Percentiles rank a stretch among this genome's conserved stretches.
phyloP scores from a whole-genome alignment of 208 protist genomes.

The Leishmania guyanensis region DNA sequence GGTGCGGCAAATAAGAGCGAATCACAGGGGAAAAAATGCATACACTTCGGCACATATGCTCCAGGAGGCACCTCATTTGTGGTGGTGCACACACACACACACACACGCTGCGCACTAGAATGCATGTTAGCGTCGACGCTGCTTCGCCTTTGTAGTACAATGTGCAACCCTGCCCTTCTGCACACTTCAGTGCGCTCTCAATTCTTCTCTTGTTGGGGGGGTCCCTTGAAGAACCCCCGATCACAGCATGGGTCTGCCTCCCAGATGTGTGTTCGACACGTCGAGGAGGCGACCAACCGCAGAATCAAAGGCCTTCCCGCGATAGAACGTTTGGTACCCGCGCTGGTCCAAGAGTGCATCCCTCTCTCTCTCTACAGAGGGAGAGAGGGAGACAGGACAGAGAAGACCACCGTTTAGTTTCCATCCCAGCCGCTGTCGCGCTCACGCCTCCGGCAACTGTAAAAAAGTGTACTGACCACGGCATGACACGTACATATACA shows the following conservation, averaged over 20 bases:
- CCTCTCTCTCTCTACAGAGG: too few relatives aligned
- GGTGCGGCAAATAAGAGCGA: not conserved
- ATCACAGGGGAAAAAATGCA: not conserved
- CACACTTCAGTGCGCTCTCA: not conserved
- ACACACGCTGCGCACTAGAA: not conserved
- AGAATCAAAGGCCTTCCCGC: not conserved
- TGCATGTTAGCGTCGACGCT: not conserved
- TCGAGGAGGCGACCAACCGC: not conserved
- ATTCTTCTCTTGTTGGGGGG: not conserved
- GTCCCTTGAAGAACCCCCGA: not conserved
- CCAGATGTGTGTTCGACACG: not conserved
- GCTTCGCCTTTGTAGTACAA: not conserved
- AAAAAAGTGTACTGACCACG: slow-evolving; percentile 46
- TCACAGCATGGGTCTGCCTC: not conserved
- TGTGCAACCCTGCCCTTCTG: not conserved
- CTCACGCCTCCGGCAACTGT: slow-evolving; percentile 45
- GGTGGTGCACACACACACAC: not conserved
- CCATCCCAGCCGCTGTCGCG: too few relatives aligned
- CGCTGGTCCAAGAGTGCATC: too few relatives aligned
- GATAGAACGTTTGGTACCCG: not conserved
- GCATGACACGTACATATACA: slow-evolving; percentile 67
- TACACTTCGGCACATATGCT: not conserved
- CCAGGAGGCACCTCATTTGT: not conserved
- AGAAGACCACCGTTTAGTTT: too few relatives aligned
- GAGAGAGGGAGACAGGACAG: not conserved